Evolutionary conservation across 2,329 filamentous ascomycete species (phyloP), one percentile per base, ranked within the genome.

Genomic region (Diaporthe sp.): DNA sequence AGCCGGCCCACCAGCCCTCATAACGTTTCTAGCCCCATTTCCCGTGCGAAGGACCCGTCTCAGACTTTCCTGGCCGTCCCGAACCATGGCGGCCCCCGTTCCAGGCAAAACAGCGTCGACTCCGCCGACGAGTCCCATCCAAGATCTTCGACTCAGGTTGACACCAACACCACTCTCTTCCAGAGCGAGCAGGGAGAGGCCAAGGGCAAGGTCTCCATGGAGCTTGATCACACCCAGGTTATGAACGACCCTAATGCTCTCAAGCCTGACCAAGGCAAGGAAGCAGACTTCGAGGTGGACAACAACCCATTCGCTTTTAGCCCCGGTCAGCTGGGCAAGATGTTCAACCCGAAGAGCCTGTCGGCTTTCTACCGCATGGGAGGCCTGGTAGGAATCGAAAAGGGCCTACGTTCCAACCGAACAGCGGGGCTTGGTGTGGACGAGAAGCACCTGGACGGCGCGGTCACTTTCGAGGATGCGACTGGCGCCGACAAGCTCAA

Each of bases 301-400:
- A 87, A 95, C 81, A 97, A 97, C 81, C 93, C 93, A 0, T 98
- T 98, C 80, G 95, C 94, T 22, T 98, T 95, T 81, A 91, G 92
- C 2, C 94, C 94, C 3, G 95, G 96, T 19, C 92, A 97, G 80
- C 87, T 98, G 76, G 93, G 92, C 79, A 98, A 97, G 83, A 89
- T 98, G 85, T 91, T 96, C 76, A 97, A 97, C 81, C 96, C 96
- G 4, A 98, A 98, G 85, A 97, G 92, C 75, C 84, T 97, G 73
- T 87, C 92, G 17, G 95, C 95, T 0, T 97, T 96, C 78, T 94
- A 93, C 79, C 92, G 92, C 19, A 82, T 98, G 7, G 95, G 96
- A 65, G 96, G 96, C 32, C 83, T 97, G 22, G 84, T 84, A 25
- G 96, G 96, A 0, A 83, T 98, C 65, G 95, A 96, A 82, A 93